Percentiles rank a stretch among this genome's conserved stretches.
Conservation (phyloP, 495 filamentous ascomycete species). For the Apodospora peruviana region DNA sequence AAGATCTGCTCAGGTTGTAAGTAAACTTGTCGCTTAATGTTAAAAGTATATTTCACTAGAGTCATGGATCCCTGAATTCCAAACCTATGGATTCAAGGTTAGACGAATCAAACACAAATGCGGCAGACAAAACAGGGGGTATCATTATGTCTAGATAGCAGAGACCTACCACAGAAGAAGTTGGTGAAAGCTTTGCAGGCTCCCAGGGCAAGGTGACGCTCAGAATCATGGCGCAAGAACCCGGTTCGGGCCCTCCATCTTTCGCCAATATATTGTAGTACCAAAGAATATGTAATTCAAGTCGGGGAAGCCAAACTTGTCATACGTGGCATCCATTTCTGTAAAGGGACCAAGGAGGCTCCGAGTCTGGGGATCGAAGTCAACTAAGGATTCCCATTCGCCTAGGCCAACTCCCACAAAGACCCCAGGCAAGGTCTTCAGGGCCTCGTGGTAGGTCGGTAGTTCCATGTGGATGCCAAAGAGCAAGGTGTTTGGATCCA, state of each 20-base stretch:
- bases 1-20: too few relatives aligned
- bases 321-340: conserved; percentile 22
- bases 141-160: neutral
- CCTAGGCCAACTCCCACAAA: conserved; percentile 38
- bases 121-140: too few relatives aligned
- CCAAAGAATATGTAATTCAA: conserved; percentile 32
- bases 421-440: conserved; percentile 31
- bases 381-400: conserved; percentile 33
- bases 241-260: neutral
- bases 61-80: too few relatives aligned
- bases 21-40: too few relatives aligned
- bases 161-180: too few relatives aligned
- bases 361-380: neutral
- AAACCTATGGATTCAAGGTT: too few relatives aligned
- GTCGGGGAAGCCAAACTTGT: conserved; percentile 33
- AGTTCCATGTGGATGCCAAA: conserved; percentile 60
- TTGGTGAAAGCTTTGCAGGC: too few relatives aligned
- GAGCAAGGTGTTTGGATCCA: conserved; percentile 42
- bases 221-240: neutral
- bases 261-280: conserved; percentile 32
- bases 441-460: conserved; percentile 29
- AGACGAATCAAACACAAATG: too few relatives aligned
- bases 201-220: too few relatives aligned
- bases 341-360: conserved; percentile 12
- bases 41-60: too few relatives aligned